Conservation (phyloP, 2,329 filamentous ascomycete genomes). For the Grosmannia serpens region DNA sequence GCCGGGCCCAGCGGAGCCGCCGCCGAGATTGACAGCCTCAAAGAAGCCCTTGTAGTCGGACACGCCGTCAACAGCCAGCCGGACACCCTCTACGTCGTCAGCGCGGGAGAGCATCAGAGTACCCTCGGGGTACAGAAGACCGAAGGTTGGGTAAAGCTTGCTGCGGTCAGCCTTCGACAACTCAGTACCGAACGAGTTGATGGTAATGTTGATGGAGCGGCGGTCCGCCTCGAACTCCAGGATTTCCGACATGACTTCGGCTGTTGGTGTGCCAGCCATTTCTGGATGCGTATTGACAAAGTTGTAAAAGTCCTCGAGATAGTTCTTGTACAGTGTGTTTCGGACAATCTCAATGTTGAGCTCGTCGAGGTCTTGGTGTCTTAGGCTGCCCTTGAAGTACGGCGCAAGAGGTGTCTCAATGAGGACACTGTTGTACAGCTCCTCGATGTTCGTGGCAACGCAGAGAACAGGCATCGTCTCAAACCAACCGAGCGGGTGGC, state of each 20-base stretch:
- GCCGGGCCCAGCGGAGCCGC: slow-evolving; percentile 59
- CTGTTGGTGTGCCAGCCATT: slow-evolving; percentile 76
- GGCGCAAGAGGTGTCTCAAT: slow-evolving; percentile 92
- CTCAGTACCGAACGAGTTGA: slow-evolving; percentile 97
- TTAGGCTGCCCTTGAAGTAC: slow-evolving; percentile 95
- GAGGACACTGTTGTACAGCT: slow-evolving; percentile 94
- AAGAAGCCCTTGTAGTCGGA: slow-evolving; percentile 94
- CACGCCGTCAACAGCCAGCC: slow-evolving; percentile 85
- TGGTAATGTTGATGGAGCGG: slow-evolving; percentile 94
- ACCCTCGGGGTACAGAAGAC: slow-evolving; percentile 84
- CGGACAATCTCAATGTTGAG: slow-evolving; percentile 98
- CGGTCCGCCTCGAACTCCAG: slow-evolving; percentile 95
- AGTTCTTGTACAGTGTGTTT: slow-evolving; percentile 99
- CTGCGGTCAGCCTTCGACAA: slow-evolving; percentile 85
- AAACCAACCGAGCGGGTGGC: slow-evolving; percentile 96
- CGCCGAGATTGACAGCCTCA: slow-evolving; percentile 72
- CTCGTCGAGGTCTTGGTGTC: slow-evolving; percentile 94
- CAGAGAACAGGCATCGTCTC: slow-evolving; percentile 98
- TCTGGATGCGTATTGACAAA: slow-evolving; percentile 88
- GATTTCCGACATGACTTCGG: slow-evolving; percentile 91
- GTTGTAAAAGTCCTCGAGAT: slow-evolving; percentile 91
- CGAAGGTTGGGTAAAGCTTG: slow-evolving; percentile 91
- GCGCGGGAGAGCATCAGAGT: slow-evolving; percentile 89
- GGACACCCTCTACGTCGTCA: slow-evolving; percentile 88
- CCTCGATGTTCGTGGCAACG: slow-evolving; percentile 96